Evolutionary conservation across 371 early-diverging fungal genomes (phyloP).

Genomic region (Rhizomucor miehei): DNA sequence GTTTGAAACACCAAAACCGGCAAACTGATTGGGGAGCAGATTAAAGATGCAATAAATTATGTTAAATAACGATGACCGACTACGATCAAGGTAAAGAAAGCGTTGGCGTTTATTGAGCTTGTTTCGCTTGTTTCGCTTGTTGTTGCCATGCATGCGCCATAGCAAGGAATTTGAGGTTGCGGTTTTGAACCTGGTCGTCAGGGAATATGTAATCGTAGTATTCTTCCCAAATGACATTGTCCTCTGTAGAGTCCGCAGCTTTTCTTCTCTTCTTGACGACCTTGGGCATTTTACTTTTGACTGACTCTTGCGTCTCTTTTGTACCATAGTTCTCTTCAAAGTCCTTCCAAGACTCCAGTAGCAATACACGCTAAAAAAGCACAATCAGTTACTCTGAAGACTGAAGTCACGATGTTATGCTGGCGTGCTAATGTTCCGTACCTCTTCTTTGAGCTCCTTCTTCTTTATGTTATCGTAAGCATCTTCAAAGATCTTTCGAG

Average conservation of each 20-base stretch:
- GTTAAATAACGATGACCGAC: no score
- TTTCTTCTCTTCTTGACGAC: conserved; percentile 85
- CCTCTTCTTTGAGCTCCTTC: conserved; percentile 70
- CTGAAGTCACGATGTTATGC: no score
- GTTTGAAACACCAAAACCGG: no score
- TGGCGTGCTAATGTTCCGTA: no score
- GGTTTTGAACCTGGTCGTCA: conserved; percentile 81
- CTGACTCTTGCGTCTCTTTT: conserved; percentile 51
- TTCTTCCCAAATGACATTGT: conserved; percentile 84
- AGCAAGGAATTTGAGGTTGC: conserved; percentile 85
- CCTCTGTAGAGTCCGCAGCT: conserved; percentile 57
- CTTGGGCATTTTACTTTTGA: conserved; percentile 78
- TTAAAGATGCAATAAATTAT: no score
- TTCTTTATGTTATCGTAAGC: conserved; percentile 73
- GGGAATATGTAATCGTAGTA: conserved; percentile 98
- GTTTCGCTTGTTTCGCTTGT: not conserved
- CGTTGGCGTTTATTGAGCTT: no score
- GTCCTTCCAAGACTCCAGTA: conserved; percentile 92
- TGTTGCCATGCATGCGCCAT: conserved; percentile 91
- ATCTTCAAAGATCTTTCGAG: conserved; percentile 74
- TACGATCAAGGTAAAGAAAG: no score
- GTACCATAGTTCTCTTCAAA: conserved; percentile 77
- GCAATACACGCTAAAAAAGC: conserved; percentile 63
- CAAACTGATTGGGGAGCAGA: no score
- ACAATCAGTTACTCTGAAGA: not conserved